These are phyloP conservation scores for Fomitopsis pinicola DNA, from an alignment of 1,284 basidiomycete genomes.

Conservation along the genomic window DNA sequence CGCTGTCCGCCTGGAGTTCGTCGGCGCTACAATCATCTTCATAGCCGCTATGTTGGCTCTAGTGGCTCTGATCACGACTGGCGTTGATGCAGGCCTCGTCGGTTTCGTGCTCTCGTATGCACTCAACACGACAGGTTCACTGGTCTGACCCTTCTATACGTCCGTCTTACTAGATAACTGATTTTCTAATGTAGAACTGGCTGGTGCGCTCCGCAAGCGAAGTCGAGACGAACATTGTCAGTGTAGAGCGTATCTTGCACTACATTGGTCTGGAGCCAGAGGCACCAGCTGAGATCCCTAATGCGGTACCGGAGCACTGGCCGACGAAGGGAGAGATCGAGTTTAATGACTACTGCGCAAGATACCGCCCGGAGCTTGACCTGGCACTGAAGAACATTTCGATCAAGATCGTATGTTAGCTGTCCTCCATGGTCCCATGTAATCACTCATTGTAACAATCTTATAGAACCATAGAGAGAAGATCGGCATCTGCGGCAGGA, in stretches of 20 bases:
- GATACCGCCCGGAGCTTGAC: slow-evolving; percentile 81
- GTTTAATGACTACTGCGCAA: slow-evolving; percentile 78
- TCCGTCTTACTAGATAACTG: too few relatives aligned
- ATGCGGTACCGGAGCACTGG: slow-evolving; percentile 68
- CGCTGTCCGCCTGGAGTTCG: slow-evolving; percentile 75
- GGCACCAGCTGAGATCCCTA: slow-evolving; percentile 70
- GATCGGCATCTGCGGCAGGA: slow-evolving; percentile 84
- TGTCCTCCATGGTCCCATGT: neutral
- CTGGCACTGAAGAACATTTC: slow-evolving; percentile 74
- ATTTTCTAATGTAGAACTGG: slow-evolving; percentile 59
- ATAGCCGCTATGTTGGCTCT: slow-evolving; percentile 71
- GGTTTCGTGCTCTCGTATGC: slow-evolving; percentile 90
- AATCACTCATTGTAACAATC: neutral
- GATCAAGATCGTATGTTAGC: slow-evolving; percentile 51
- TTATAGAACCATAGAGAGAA: slow-evolving; percentile 70
- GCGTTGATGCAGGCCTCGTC: slow-evolving; percentile 85
- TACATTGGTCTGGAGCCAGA: slow-evolving; percentile 78
- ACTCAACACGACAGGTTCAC: slow-evolving; percentile 71
- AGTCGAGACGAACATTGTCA: slow-evolving; percentile 93
- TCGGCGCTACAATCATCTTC: slow-evolving; percentile 82
- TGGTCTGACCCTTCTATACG: slow-evolving; percentile 39
- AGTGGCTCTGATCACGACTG: slow-evolving; percentile 62
- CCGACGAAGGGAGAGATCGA: slow-evolving; percentile 74
- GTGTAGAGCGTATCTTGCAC: slow-evolving; percentile 74
- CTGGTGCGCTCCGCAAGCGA: slow-evolving; percentile 88